Conservation (phyloP, 768 basidiomycete genomes). For the Suillus subaureus region DNA sequence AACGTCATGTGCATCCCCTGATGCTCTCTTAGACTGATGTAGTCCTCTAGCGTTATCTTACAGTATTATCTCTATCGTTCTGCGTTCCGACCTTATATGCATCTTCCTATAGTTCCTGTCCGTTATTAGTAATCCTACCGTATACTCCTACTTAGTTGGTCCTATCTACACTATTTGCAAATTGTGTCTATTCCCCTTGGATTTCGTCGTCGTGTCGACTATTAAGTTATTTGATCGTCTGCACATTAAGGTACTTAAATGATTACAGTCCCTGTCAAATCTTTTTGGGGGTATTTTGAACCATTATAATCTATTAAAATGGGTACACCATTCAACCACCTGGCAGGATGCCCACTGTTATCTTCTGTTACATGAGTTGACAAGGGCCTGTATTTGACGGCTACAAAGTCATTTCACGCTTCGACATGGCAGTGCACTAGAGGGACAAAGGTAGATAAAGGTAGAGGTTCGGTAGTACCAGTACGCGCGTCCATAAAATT, state of each 20-base stretch:
- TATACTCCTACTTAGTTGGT: background rate
- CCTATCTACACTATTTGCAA: background rate
- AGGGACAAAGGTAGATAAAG: background rate
- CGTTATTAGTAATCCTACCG: background rate
- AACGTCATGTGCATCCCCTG: conserved; percentile 3
- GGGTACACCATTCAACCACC: background rate
- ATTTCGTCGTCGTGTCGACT: background rate
- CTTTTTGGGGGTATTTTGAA: too few relatives aligned
- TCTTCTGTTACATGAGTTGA: background rate
- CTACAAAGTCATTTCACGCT: background rate
- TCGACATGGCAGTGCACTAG: background rate
- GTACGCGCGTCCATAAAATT: too few relatives aligned
- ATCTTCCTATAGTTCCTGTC: background rate
- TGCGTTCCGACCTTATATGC: background rate
- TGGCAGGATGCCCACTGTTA: background rate
- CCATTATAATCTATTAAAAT: too few relatives aligned
- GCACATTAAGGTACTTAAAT: background rate
- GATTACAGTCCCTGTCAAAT: background rate
- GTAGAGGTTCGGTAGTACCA: background rate
- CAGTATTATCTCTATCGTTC: background rate
- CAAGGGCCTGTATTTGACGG: too few relatives aligned
- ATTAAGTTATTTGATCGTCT: background rate
- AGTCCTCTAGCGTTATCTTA: background rate
- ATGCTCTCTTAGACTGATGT: background rate
- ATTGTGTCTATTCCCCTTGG: background rate